These are phyloP conservation scores for Pseudoperonospora humuli DNA, from an alignment of 352 stramenopile species.

Conservation along the genomic window DNA sequence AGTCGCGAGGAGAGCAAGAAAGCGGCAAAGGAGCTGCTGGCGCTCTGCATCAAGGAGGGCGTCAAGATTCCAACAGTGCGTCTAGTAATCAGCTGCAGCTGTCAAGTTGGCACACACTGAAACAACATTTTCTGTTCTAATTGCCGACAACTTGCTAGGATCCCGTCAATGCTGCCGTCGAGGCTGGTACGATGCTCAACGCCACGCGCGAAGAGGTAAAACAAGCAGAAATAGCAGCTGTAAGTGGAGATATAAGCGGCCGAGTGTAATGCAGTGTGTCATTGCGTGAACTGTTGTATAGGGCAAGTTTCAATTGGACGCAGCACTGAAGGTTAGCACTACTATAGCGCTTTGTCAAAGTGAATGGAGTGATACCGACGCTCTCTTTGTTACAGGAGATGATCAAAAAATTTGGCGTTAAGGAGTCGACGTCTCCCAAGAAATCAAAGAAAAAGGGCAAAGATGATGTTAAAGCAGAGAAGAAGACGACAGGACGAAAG, in stretches of 20 bases:
- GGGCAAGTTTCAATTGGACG: constrained; percentile 68
- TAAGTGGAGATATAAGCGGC: not conserved
- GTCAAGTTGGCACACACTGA: not conserved
- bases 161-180: constrained; percentile 69
- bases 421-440: constrained; percentile 25
- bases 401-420: constrained; percentile 70
- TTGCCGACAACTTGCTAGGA: constrained; percentile 27
- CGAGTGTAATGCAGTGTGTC: constrained; percentile 1
- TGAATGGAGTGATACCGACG: not conserved
- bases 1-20: constrained; percentile 30
- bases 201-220: constrained; percentile 64
- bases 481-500: constrained; percentile 5
- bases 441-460: constrained; percentile 39
- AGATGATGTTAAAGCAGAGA: constrained; percentile 20
- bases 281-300: constrained; percentile 9
- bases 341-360: not conserved
- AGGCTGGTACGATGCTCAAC: constrained; percentile 80
- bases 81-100: not conserved
- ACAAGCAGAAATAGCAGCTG: constrained; percentile 1
- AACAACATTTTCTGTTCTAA: not conserved
- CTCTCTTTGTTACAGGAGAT: constrained; percentile 38
- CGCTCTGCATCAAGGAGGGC: constrained; percentile 64
- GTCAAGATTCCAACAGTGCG: constrained; percentile 74
- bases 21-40: constrained; percentile 73
- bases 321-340: constrained; percentile 45